phyloP scores from a whole-genome alignment of 176 grass and related monocot species.

The Pontederia paniculata region DNA sequence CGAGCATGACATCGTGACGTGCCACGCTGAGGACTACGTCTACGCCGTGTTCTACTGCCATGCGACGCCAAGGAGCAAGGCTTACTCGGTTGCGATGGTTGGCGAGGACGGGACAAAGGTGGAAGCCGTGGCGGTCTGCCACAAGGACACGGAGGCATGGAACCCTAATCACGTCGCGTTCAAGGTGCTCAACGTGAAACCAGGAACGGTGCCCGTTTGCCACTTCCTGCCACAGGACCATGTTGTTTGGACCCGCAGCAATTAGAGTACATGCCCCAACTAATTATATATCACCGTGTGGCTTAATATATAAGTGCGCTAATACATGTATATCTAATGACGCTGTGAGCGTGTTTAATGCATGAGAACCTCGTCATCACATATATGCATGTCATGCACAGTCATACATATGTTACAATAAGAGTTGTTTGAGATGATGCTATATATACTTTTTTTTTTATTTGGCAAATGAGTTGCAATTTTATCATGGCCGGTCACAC shows the following conservation, averaged over 20 bases:
- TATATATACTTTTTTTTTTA: no score
- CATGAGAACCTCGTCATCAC: no score
- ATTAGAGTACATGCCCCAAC: background rate
- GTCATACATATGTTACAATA: no score
- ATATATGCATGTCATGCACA: no score
- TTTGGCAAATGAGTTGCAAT: no score
- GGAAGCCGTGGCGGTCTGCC: constrained; percentile 22
- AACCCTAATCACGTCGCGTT: constrained; percentile 6
- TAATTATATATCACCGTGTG: no score
- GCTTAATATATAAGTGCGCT: no score
- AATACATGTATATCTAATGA: no score
- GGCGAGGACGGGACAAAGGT: background rate
- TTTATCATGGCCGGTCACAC: no score
- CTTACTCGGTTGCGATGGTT: constrained; percentile 11
- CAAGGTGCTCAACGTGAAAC: constrained; percentile 9
- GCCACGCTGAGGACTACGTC: constrained; percentile 18
- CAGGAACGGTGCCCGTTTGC: constrained; percentile 16
- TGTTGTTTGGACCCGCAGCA: constrained; percentile 18
- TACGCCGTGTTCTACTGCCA: constrained; percentile 31
- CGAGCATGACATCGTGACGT: background rate
- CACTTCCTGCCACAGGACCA: constrained; percentile 28
- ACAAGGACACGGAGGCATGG: constrained; percentile 11
- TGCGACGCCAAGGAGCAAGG: background rate
- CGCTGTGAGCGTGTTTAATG: no score
- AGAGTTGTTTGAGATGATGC: no score